A percentile compares a stretch with the other conserved stretches of the same genome.
phyloP scores from a whole-genome alignment of 2,329 filamentous ascomycete genomes.

The Aspergillus transmontanensis region DNA sequence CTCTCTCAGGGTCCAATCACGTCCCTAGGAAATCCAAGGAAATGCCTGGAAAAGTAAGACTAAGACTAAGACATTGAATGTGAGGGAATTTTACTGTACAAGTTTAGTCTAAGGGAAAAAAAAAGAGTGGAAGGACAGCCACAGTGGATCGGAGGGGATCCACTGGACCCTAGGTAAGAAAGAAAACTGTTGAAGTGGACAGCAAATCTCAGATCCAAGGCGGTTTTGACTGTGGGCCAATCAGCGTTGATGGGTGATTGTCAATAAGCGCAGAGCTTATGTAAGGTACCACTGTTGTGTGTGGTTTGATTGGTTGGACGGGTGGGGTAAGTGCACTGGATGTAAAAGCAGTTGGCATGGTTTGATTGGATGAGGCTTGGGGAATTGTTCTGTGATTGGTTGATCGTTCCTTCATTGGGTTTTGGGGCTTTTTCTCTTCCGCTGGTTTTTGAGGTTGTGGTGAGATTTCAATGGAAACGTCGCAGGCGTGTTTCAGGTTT shows the following conservation, averaged over 20 bases:
- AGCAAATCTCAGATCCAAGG: too few relatives aligned
- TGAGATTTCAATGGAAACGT: neutral
- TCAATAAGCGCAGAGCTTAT: neutral
- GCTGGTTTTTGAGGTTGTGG: neutral
- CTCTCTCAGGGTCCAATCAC: neutral
- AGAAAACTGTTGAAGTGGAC: too few relatives aligned
- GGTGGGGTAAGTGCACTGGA: neutral
- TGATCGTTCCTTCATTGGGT: neutral
- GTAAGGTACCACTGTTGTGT: neutral
- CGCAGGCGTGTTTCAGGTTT: neutral
- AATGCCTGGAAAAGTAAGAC: neutral
- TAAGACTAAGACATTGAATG: neutral
- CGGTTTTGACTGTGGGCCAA: neutral
- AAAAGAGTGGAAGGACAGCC: neutral
- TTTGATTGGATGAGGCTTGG: neutral
- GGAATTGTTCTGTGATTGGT: neutral
- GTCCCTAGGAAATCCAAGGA: neutral
- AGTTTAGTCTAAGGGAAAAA: too few relatives aligned
- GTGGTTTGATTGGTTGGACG: neutral
- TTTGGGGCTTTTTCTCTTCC: neutral
- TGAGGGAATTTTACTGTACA: neutral
- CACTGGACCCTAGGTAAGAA: too few relatives aligned
- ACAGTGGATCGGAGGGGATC: neutral
- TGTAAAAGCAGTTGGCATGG: neutral
- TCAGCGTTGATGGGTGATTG: neutral